Evolutionary conservation across 352 stramenopile species (phyloP).

Genomic region (Thalassiosira mediterranea): DNA sequence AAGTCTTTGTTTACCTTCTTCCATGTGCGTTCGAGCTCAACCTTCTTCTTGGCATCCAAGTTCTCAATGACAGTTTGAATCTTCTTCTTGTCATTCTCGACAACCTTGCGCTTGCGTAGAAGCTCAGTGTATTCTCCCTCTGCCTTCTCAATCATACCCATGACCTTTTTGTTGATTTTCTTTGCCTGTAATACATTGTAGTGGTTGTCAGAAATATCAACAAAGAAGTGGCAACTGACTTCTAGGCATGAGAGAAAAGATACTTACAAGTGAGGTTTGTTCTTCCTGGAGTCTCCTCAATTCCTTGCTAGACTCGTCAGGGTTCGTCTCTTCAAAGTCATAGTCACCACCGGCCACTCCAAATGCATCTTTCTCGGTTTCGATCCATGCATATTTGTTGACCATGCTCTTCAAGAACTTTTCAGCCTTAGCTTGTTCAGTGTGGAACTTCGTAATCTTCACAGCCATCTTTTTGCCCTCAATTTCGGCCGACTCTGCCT

Average conservation of each 20-base stretch:
- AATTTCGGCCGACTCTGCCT: constrained; percentile 87
- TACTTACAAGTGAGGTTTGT: constrained; percentile 89
- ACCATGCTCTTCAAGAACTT: constrained; percentile 91
- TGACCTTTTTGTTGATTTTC: constrained; percentile 99
- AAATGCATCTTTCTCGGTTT: constrained; percentile 96
- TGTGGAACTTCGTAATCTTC: constrained; percentile 90
- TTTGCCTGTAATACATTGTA: constrained; percentile 76
- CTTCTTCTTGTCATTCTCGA: constrained; percentile 99
- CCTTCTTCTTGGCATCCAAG: constrained; percentile 98
- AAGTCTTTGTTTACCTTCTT: constrained; percentile 99
- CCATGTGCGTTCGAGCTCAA: constrained; percentile 92
- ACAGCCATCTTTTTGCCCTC: constrained; percentile 95
- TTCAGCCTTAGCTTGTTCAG: constrained; percentile 88
- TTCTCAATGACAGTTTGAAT: constrained; percentile 99
- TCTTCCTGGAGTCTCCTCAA: constrained; percentile 91
- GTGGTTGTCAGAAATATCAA: constrained; percentile 23
- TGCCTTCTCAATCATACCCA: constrained; percentile 99
- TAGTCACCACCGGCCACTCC: constrained; percentile 96
- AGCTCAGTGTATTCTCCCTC: constrained; percentile 98
- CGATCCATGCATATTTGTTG: constrained; percentile 96
- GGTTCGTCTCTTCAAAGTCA: constrained; percentile 93
- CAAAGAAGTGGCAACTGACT: constrained; percentile 5
- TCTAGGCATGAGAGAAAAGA: not conserved
- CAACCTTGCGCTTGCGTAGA: constrained; percentile 96
- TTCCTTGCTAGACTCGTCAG: constrained; percentile 86